These are phyloP conservation scores for Acacia concinna DNA, from an alignment of 331 rosid species.

Conservation along the genomic window DNA sequence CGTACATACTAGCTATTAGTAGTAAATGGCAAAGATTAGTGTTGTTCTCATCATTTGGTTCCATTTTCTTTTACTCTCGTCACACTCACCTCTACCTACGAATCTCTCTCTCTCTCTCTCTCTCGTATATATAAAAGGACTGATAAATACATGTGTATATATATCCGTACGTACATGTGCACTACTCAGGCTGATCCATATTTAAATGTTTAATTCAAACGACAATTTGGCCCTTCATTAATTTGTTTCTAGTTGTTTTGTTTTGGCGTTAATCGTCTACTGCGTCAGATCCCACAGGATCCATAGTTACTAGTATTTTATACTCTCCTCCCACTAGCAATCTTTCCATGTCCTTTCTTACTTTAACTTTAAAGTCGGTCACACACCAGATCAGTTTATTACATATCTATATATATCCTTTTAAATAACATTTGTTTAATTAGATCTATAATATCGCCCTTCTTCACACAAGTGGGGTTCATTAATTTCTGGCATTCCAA, in stretches of 20 bases:
- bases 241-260: not conserved
- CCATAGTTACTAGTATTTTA: not conserved
- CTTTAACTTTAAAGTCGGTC: not conserved
- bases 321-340: not conserved
- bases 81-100: not conserved
- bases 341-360: not conserved
- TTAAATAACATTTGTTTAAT: not conserved
- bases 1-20: too few species aligned
- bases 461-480: not conserved
- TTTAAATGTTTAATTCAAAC: not conserved
- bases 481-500: not conserved
- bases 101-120: not conserved
- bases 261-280: not conserved
- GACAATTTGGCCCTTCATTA: not conserved
- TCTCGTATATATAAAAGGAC: not conserved
- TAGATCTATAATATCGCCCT: not conserved
- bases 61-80: not conserved
- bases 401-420: not conserved
- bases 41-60: not conserved
- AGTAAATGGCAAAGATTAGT: too few species aligned
- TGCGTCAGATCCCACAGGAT: not conserved
- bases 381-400: not conserved
- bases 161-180: slow-evolving; percentile 9
- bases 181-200: not conserved
- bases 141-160: not conserved